A percentile compares a stretch with the other conserved stretches of the same genome.
Evolutionary conservation across 371 early-diverging fungal genomes (phyloP).

Genomic region (Mortierella sp.): DNA sequence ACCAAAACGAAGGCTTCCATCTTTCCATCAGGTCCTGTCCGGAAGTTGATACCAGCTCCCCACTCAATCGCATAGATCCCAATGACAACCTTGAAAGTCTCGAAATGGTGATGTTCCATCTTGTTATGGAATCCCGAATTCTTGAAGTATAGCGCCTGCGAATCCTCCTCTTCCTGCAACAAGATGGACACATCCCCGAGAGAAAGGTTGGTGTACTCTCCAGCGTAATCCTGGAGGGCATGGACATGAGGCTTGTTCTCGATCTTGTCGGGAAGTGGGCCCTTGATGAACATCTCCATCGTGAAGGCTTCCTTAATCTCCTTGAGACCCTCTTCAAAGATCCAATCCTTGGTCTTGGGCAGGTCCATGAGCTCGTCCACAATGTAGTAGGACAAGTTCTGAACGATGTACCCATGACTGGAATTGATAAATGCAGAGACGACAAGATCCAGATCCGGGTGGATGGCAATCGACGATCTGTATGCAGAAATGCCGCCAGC

Average conservation of each 20-base stretch:
- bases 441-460: constrained; percentile 13
- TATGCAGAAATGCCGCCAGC: background rate
- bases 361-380: constrained; percentile 21
- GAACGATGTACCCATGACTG: too few species aligned
- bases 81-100: background rate
- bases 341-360: constrained; percentile 17
- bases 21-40: background rate
- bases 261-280: constrained; percentile 10
- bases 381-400: background rate
- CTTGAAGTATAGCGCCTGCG: background rate
- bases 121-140: background rate
- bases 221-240: constrained; percentile 3
- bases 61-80: background rate
- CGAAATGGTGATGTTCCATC: constrained; percentile 25
- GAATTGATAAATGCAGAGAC: too few species aligned
- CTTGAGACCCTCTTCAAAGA: background rate
- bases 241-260: constrained; percentile 6
- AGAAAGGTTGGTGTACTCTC: background rate
- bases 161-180: background rate
- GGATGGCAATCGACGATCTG: background rate
- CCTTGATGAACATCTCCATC: background rate
- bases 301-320: background rate
- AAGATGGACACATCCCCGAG: background rate
- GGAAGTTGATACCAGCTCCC: background rate
- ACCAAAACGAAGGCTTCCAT: background rate